Base-by-base conservation (phyloP, 2,329 filamentous ascomycete genomes). In the Rutstroemia sp. region DNA sequence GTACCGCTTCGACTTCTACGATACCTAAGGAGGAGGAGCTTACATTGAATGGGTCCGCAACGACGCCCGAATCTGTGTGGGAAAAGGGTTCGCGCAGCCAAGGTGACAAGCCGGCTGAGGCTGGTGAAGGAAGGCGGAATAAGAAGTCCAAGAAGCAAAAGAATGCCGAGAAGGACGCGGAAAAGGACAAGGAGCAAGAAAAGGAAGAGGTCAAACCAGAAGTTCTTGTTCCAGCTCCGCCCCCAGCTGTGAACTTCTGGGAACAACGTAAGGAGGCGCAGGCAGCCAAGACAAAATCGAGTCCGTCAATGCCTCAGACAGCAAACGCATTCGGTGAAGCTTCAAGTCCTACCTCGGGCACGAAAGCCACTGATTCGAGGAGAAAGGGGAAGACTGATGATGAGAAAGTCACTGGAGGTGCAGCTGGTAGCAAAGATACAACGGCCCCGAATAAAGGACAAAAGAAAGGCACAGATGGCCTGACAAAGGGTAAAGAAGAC, bases 221-320 rank as follows among this genome's bases (percentile, higher is more conserved):
- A 46, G 14, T 55, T 25, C 72, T 96, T 44, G 86, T 87, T 48
- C 89, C 94, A 59, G 92, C 92, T 17, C 87, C 90, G 30, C 78
- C 88, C 45, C 94, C 94, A 0, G 72, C 83, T 1, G 87, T 96
- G 57, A 99, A 99, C 70, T 76, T 92, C 60, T 99, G 94, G 92
- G 81, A 85, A 60, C 83, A 92, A 72, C 82, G 92, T 56, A 86
- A 80, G 64, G 86, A 90, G 66, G 84, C 83, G 48, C 56, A 78
- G 59, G 72, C 78, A n/a, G 73, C 76, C 40, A 79, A 78, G 68
- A 64, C 68, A 51, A 79, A 77, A 65, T 69, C 64, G 5, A 59
- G 48, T 42, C 51, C 60, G 5, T 51, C 53, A 16, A 21, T 55
- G 23, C 48, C 49, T 44, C 61, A 65, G 21, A 58, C n/a, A 45